Base-by-base conservation (phyloP, 306 rosid genomes). In the Castanea mollissima region DNA sequence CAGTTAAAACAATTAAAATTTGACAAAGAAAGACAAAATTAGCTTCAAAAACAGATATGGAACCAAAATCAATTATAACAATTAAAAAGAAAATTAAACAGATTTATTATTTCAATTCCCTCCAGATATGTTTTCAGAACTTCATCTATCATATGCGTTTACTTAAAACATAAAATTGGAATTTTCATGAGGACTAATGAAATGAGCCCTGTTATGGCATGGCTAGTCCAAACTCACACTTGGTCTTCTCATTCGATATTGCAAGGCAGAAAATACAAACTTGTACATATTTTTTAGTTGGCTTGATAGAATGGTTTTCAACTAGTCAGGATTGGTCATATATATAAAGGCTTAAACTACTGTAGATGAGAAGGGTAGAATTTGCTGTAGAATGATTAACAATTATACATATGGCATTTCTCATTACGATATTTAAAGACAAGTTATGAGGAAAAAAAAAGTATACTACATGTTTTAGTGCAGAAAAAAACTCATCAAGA, bases 1-100 rank as follows among this genome's bases (percentile, higher is more conserved):
- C 54, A 49, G 15, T 12, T 12, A 49, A 10, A 49, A 49, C 15
- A 49, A 49, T 34, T 19, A 35, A 35, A 35, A 35, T 54, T 16
- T n/a, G 16, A 59, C 5, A 15, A 55, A 68, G 25, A 60, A 73
- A 56, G 49, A 71, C 46, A 82, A 59, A 73, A 35, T 35, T 68
- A 19, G 8, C 10, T 31, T 46, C 25, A 64, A 20, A 76, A 49
- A 71, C 34, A 75, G 54, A 34, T 49, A 52, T 80, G 49, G 70
- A 63, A 41, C 63, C 74, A 12, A 63, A 38, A 68, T 23, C 60
- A 64, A 20, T n/a, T 6, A 6, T 19, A 34, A 35, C 27, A 10
- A 68, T 68, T 19, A 68, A 19, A 3, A 35, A n/a, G 27, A 67
- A 67, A 8, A 10, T 35, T 67, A 6, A 68, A 46, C 72, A 68